Evolutionary conservation across 495 filamentous ascomycete genomes (phyloP).

Genomic region (Copromyces sp.): DNA sequence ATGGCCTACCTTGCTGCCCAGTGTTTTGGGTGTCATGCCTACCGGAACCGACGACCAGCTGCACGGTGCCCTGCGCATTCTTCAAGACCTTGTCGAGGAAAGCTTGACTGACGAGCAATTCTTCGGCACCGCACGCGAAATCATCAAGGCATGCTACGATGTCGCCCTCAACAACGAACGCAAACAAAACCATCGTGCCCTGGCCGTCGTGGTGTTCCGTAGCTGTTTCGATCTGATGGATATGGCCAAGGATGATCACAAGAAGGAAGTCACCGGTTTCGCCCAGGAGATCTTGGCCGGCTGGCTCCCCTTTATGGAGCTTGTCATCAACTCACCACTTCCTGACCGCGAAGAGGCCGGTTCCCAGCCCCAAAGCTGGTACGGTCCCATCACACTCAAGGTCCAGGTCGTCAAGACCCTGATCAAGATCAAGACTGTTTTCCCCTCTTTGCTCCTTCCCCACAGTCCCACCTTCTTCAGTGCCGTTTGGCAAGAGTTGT

Average conservation of each 20-base stretch:
- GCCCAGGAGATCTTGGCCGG: conserved; percentile 69
- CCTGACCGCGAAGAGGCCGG: conserved; percentile 39
- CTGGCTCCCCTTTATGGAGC: conserved; percentile 82
- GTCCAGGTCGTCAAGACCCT: conserved; percentile 85
- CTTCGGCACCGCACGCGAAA: conserved; percentile 72
- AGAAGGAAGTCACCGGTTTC: conserved; percentile 72
- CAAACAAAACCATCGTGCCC: conserved; percentile 62
- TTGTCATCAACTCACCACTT: conserved; percentile 58
- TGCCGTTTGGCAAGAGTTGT: conserved; percentile 77
- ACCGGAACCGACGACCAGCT: conserved; percentile 63
- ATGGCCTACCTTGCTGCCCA: conserved; percentile 79
- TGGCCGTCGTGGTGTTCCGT: conserved; percentile 81
- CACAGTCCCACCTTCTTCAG: conserved; percentile 73
- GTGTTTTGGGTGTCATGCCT: conserved; percentile 65
- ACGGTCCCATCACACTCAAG: conserved; percentile 76
- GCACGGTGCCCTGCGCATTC: conserved; percentile 78
- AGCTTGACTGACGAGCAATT: conserved; percentile 90
- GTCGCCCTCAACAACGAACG: conserved; percentile 66
- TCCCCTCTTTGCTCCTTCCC: conserved; percentile 66
- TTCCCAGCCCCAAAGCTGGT: conserved; percentile 46
- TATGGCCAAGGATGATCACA: conserved; percentile 87
- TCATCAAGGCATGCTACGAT: conserved; percentile 72
- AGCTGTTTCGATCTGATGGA: conserved; percentile 90
- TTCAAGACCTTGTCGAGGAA: conserved; percentile 86
- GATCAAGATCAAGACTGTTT: conserved; percentile 78